phyloP scores from a whole-genome alignment of 2,329 filamentous ascomycete species.

The Hypoxylon sp. region DNA sequence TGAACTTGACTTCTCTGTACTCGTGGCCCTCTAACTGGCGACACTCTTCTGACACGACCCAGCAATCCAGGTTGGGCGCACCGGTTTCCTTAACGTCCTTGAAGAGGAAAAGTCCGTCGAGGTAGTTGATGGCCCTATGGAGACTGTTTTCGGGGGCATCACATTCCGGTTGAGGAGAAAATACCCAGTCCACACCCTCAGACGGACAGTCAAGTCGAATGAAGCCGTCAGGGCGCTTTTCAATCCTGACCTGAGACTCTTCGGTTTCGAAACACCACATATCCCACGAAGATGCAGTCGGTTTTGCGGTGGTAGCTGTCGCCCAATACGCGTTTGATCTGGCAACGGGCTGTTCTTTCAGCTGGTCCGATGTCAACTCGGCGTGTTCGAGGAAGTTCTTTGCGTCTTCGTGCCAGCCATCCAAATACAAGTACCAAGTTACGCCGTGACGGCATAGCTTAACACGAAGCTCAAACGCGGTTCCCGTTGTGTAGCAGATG shows the following conservation, averaged over 20 bases:
- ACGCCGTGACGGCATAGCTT: constrained; percentile 32
- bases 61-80: constrained; percentile 39
- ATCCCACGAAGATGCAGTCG: constrained; percentile 14
- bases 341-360: constrained; percentile 30
- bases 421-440: constrained; percentile 41
- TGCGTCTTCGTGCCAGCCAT: constrained; percentile 21
- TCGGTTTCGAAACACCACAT: constrained; percentile 26
- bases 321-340: constrained; percentile 15
- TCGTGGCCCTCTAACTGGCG: constrained; percentile 45
- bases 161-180: constrained; percentile 38
- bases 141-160: constrained; percentile 45
- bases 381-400: neutral
- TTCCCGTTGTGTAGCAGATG: constrained; percentile 36
- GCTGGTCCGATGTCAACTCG: neutral
- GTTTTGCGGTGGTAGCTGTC: constrained; percentile 2
- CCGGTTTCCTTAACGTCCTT: constrained; percentile 41
- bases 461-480: constrained; percentile 35
- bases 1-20: constrained; percentile 43
- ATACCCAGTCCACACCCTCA: constrained; percentile 28
- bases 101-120: constrained; percentile 40
- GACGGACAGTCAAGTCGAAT: neutral
- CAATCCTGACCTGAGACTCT: neutral
- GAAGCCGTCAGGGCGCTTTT: too few relatives aligned
- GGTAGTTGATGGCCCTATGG: constrained; percentile 31
- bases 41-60: constrained; percentile 42